These are phyloP conservation scores for Pisolithus marmoratus DNA, from an alignment of 768 basidiomycete genomes.

Conservation along the genomic window DNA sequence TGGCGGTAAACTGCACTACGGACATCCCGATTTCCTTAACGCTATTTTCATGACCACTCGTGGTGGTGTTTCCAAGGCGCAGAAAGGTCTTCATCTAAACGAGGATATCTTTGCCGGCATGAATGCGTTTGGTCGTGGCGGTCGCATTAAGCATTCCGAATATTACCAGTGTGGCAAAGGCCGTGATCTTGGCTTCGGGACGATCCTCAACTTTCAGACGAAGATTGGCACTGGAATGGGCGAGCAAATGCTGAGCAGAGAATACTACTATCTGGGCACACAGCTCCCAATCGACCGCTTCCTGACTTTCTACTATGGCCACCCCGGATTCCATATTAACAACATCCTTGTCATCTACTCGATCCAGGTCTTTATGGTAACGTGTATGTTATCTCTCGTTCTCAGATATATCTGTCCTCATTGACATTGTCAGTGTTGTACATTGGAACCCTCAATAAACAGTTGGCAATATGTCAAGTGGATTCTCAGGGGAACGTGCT, in stretches of 20 bases:
- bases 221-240: slow-evolving; percentile 99
- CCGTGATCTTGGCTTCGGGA: slow-evolving; percentile 98
- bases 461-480: slow-evolving; percentile 80
- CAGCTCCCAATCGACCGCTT: slow-evolving; percentile 98
- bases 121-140: slow-evolving; percentile 97
- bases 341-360: slow-evolving; percentile 99
- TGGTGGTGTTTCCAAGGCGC: slow-evolving; percentile 97
- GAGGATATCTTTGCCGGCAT: slow-evolving; percentile 99
- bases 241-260: slow-evolving; percentile 98
- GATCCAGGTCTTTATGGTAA: slow-evolving; percentile 96
- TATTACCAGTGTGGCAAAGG: slow-evolving; percentile 99
- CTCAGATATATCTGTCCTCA: not conserved
- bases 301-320: slow-evolving; percentile 99
- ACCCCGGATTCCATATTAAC: slow-evolving; percentile 99
- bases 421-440: slow-evolving; percentile 59
- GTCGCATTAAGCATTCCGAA: slow-evolving; percentile 98
- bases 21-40: slow-evolving; percentile 98
- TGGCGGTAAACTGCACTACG: slow-evolving; percentile 97
- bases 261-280: slow-evolving; percentile 98
- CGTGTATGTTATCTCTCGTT: slow-evolving; percentile 48
- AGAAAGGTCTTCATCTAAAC: slow-evolving; percentile 97
- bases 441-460: slow-evolving; percentile 95
- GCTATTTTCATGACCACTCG: slow-evolving; percentile 98
- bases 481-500: slow-evolving; percentile 78
- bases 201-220: slow-evolving; percentile 99